Conservation (phyloP, 495 filamentous ascomycete genomes). For the Annulohypoxylon maeteangense region DNA sequence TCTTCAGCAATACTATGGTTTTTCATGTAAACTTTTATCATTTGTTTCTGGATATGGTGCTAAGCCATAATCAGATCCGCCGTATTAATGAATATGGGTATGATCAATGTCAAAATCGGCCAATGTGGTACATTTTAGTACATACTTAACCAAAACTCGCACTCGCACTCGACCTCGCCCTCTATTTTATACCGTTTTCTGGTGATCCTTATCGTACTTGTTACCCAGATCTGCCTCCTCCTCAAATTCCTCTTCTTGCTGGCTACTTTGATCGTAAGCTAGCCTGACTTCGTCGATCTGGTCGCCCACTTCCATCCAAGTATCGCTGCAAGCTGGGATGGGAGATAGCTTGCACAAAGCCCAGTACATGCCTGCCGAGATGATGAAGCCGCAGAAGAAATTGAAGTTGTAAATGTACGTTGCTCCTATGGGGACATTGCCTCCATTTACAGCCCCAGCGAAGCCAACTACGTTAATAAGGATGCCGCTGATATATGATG, state of each 20-base stretch:
- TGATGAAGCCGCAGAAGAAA: constrained; percentile 85
- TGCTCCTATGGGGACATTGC: constrained; percentile 75
- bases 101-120: neutral
- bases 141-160: constrained; percentile 11
- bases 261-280: constrained; percentile 54
- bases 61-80: neutral
- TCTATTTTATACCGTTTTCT: constrained; percentile 29
- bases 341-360: constrained; percentile 73
- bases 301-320: constrained; percentile 85
- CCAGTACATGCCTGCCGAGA: constrained; percentile 76
- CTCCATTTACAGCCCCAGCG: constrained; percentile 77
- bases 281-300: constrained; percentile 65
- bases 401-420: constrained; percentile 91
- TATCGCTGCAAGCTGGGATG: constrained; percentile 75
- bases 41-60: neutral
- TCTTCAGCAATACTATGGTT: neutral
- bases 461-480: constrained; percentile 95
- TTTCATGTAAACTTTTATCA: neutral
- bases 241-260: constrained; percentile 36
- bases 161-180: too few species aligned
- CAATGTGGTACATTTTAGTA: neutral
- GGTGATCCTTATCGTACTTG: constrained; percentile 31
- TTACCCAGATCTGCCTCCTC: constrained; percentile 37
- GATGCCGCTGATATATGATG: constrained; percentile 85
- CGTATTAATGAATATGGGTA: neutral